Evolutionary conservation across 306 rosid species (phyloP).

Genomic region (Cucurbita pepo): DNA sequence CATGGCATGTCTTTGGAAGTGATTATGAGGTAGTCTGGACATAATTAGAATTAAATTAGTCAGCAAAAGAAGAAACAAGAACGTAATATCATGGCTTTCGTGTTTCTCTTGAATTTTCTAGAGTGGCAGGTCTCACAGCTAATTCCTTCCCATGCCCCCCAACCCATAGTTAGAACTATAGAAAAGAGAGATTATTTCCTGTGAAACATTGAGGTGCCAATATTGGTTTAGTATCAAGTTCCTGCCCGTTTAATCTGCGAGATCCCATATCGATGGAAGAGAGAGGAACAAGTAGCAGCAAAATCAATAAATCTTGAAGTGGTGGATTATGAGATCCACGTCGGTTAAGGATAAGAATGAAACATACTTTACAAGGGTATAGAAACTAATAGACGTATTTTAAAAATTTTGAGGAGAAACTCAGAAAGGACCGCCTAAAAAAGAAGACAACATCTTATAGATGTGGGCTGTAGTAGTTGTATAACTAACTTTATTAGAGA

Average conservation of each 20-base stretch:
- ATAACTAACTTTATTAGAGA: no score
- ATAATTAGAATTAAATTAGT: not conserved
- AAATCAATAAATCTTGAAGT: rapidly evolving
- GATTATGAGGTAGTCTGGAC: not conserved
- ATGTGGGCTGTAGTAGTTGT: no score
- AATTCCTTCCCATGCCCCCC: not conserved
- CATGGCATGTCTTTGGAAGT: not conserved
- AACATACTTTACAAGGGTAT: no score
- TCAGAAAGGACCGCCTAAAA: no score
- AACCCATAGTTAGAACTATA: not conserved
- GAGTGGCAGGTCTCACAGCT: not conserved
- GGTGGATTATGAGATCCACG: no score
- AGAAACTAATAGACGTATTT: rapidly evolving
- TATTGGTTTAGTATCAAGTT: no score
- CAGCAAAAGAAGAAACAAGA: not conserved
- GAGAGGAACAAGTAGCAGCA: no score
- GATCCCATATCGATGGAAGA: no score
- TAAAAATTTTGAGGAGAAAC: no score
- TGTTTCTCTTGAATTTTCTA: not conserved
- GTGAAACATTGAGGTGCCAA: not conserved
- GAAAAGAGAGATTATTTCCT: not conserved
- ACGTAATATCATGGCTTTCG: not conserved
- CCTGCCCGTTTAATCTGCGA: no score
- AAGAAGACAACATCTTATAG: no score
- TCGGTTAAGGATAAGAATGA: no score